Conservation (phyloP, 495 filamentous ascomycete species). For the Cladorrhinum samala region DNA sequence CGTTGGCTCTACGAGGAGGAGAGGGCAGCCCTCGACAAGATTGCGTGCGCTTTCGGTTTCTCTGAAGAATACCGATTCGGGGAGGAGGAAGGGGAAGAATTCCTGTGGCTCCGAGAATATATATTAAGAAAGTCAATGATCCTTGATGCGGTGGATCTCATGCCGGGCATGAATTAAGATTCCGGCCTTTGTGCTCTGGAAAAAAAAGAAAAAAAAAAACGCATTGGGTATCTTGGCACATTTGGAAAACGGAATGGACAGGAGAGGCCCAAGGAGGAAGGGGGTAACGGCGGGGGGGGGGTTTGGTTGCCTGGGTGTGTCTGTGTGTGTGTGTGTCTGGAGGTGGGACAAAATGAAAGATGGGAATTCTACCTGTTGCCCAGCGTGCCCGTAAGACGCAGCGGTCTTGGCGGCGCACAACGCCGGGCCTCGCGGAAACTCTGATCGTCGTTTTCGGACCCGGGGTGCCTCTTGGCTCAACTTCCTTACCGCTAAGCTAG, state of each 20-base stretch:
- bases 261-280: background rate
- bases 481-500: conserved; percentile 17
- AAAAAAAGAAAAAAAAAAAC: no score
- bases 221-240: no score
- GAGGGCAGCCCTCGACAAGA: conserved; percentile 76
- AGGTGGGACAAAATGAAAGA: conserved; percentile 3
- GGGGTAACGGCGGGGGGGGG: no score
- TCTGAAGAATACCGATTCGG: conserved; percentile 69
- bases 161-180: conserved; percentile 79
- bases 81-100: conserved; percentile 86
- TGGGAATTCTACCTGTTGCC: conserved; percentile 5
- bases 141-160: conserved; percentile 75
- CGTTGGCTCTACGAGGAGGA: conserved; percentile 95
- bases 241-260: background rate
- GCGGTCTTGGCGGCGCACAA: conserved; percentile 13
- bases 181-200: background rate
- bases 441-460: conserved; percentile 17
- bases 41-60: conserved; percentile 88
- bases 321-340: no score
- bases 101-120: conserved; percentile 77
- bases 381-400: conserved; percentile 9
- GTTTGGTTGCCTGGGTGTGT: no score
- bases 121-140: conserved; percentile 77
- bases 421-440: conserved; percentile 16
- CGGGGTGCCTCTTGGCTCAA: conserved; percentile 20